Evolutionary conservation across 2,329 filamentous ascomycete genomes (phyloP), one percentile per base, ranked within the genome.

Genomic region (Clonostachys byssicola): DNA sequence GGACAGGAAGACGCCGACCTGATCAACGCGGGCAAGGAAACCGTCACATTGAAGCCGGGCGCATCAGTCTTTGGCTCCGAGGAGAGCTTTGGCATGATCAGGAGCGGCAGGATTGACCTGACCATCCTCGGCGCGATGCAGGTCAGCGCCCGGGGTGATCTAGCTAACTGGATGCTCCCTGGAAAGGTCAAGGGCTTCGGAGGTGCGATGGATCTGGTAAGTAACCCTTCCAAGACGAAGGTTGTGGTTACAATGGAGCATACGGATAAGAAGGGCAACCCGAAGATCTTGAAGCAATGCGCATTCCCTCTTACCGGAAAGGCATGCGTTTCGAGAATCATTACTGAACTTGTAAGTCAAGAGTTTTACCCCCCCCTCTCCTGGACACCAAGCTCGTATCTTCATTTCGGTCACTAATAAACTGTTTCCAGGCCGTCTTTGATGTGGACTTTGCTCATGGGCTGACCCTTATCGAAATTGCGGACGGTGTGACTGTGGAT

Each of bases 171-270:
- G 74, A 94, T 94, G 86, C 87, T 95, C 52, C 89, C 89, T 0
- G 89, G 89, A 20, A 94, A 92, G 67, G 81, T 89, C 12, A 94
- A 94, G 75, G 89, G 89, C 16, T 94, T 95, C 84, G 89, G 89
- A 51, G 85, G 85, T 30, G 85, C 85, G 16, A 88, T 88, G 85
- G 85, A 88, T 60, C 68, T 88, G 8, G 83, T 88, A 12, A 83
- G 81, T 36, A 87, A 88, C 65, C 85, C 85, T 1, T 81, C 85
- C 54, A 74, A 77, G 57, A 88, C 85, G 54, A 88, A 86, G 73
- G 85, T 88, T 54, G 82, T 88, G 5, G 83, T 88, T 4, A 79
- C 83, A 1, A 88, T 83, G 4, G 84, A 86, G 58, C 85, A 88
- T 58, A 77, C 83, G 1, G 83, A 84, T 53, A 87, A 85, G 67